phyloP scores from a whole-genome alignment of 257 asterid species.

The Fraxinus excelsior region DNA sequence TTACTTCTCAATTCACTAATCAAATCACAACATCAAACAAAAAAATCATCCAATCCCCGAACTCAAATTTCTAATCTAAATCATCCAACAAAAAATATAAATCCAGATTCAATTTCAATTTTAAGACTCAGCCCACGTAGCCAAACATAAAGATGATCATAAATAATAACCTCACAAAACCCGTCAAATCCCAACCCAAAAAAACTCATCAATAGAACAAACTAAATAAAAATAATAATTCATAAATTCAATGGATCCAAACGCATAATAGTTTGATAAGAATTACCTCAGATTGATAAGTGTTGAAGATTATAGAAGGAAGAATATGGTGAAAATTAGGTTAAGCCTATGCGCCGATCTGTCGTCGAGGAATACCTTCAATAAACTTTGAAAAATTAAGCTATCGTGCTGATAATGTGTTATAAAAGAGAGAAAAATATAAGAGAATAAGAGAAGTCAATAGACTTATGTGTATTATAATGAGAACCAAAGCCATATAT shows the following conservation, averaged over 20 bases:
- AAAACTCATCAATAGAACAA: slow-evolving; percentile 5
- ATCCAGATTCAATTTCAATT: slow-evolving; percentile 1
- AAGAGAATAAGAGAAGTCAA: no score
- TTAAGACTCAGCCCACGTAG: neutral
- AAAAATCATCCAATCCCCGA: neutral
- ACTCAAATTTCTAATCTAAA: neutral
- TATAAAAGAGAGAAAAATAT: no score
- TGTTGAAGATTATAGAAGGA: slow-evolving; percentile 15
- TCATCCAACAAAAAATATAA: neutral
- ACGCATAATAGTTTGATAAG: neutral
- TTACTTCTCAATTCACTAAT: neutral
- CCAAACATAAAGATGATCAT: neutral
- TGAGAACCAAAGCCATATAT: no score
- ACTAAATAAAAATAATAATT: no score
- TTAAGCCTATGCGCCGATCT: slow-evolving; percentile 21
- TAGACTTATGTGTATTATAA: no score
- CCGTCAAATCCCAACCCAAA: neutral
- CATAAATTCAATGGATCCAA: neutral
- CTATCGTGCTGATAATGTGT: no score
- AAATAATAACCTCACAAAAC: neutral
- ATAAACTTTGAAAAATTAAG: no score
- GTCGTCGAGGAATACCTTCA: slow-evolving; percentile 33
- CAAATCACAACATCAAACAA: neutral
- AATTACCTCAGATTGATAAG: slow-evolving; percentile 31
- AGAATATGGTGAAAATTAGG: neutral